These are phyloP conservation scores for Cytospora leucostoma DNA, from an alignment of 2,329 filamentous ascomycete species.

Conservation along the genomic window DNA sequence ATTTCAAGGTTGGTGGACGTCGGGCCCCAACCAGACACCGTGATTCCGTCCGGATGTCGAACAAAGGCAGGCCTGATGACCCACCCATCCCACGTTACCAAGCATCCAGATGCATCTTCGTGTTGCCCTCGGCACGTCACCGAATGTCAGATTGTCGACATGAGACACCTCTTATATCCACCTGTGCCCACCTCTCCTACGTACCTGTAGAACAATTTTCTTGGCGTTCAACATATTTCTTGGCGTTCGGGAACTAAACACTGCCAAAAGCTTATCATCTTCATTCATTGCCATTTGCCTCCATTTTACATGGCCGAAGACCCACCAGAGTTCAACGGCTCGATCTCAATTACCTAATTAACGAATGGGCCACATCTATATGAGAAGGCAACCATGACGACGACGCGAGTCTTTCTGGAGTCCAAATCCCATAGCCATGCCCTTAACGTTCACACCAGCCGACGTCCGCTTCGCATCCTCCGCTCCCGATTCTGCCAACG, in stretches of 20 bases:
- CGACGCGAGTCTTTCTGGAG: background rate
- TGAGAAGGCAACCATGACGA: background rate
- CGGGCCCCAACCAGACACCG: too few relatives aligned
- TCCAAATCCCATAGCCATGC: background rate
- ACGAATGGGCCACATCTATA: background rate
- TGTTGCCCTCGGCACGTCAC: background rate
- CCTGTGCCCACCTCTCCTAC: background rate
- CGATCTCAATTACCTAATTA: background rate
- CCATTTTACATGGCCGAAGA: conserved; percentile 15
- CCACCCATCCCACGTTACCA: background rate
- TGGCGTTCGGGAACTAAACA: background rate
- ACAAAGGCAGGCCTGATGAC: too few relatives aligned
- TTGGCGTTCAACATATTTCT: background rate
- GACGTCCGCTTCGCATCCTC: conserved; percentile 11
- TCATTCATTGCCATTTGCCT: background rate
- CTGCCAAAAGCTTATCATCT: background rate
- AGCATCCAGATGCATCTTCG: background rate
- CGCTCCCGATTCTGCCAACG: conserved; percentile 15
- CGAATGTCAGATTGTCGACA: background rate
- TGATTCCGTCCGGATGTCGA: too few relatives aligned
- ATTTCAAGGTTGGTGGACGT: too few relatives aligned
- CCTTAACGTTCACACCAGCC: conserved; percentile 8
- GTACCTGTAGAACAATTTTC: background rate
- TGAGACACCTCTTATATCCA: background rate
- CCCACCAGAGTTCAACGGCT: background rate